A percentile compares a stretch with the other conserved stretches of the same genome.
phyloP scores from a whole-genome alignment of 345 rosid genomes.

The Heritiera littoralis region DNA sequence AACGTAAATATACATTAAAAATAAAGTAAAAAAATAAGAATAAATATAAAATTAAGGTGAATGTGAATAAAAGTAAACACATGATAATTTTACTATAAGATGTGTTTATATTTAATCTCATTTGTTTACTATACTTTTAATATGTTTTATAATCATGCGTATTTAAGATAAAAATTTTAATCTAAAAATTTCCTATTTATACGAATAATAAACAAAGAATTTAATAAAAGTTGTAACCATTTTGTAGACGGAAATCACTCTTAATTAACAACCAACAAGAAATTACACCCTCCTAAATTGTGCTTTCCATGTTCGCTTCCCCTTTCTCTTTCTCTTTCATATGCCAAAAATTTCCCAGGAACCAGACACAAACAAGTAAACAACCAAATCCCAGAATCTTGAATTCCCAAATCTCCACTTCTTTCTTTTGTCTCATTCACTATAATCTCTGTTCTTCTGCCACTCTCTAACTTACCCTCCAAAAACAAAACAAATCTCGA shows the following conservation, averaged over 20 bases:
- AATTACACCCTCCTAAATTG: slow-evolving; percentile 20
- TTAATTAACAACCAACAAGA: slow-evolving; percentile 20
- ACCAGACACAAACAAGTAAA: slow-evolving; percentile 25
- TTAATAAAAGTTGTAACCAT: not conserved
- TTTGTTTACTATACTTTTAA: too few relatives aligned
- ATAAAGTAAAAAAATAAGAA: too few relatives aligned
- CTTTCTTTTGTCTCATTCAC: slow-evolving; percentile 15
- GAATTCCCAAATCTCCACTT: not conserved
- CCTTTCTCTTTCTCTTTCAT: slow-evolving; percentile 1
- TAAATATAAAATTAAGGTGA: too few relatives aligned
- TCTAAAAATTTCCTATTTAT: too few relatives aligned
- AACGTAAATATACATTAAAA: too few relatives aligned
- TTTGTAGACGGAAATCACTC: slow-evolving; percentile 29
- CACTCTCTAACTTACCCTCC: not conserved
- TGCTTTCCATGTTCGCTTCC: slow-evolving; percentile 24
- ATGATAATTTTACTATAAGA: too few relatives aligned
- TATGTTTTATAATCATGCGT: too few relatives aligned
- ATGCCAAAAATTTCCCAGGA: slow-evolving; percentile 29
- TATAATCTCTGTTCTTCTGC: slow-evolving; percentile 1
- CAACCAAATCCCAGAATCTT: slow-evolving; percentile 23
- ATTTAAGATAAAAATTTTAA: too few relatives aligned
- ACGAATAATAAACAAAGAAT: too few relatives aligned
- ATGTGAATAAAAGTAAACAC: too few relatives aligned
- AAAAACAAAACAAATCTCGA: not conserved
- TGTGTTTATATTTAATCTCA: too few relatives aligned